Conservation (phyloP, 805 yeast species). For the Candida arabinofermentans region DNA sequence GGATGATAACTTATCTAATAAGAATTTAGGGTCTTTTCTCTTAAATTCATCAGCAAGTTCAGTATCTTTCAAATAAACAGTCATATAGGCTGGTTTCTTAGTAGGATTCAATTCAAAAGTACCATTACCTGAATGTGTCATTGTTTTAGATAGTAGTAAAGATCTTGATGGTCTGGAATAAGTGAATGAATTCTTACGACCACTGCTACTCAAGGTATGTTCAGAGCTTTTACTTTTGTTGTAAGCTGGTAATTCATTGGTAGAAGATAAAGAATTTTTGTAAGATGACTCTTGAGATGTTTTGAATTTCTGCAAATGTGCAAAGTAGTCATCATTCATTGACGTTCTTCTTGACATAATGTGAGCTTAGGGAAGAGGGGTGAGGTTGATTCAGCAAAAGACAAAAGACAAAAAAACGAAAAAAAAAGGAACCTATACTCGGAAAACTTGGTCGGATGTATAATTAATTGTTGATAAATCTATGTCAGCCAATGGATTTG, state of each 20-base stretch:
- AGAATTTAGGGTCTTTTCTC: conserved; percentile 20
- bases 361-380: neutral
- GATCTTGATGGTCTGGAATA: neutral
- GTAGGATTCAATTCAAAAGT: conserved; percentile 6
- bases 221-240: neutral
- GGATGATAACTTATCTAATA: conserved; percentile 7
- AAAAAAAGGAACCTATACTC: too few relatives aligned
- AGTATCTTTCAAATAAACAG: conserved; percentile 18
- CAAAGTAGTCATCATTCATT: neutral
- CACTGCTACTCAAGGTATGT: too few relatives aligned
- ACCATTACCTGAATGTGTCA: conserved; percentile 24
- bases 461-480: too few relatives aligned
- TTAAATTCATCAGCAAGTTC: conserved; percentile 12
- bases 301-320: neutral
- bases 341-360: conserved; percentile 1
- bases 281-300: neutral
- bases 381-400: neutral
- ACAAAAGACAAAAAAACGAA: neutral
- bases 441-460: too few relatives aligned
- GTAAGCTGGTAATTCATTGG: neutral
- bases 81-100: conserved; percentile 19
- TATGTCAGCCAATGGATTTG: too few relatives aligned
- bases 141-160: conserved; percentile 11
- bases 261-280: neutral
- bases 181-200: too few relatives aligned